Evolutionary conservation across 2,329 filamentous ascomycete species (phyloP).

Genomic region (Xylaria multiplex): DNA sequence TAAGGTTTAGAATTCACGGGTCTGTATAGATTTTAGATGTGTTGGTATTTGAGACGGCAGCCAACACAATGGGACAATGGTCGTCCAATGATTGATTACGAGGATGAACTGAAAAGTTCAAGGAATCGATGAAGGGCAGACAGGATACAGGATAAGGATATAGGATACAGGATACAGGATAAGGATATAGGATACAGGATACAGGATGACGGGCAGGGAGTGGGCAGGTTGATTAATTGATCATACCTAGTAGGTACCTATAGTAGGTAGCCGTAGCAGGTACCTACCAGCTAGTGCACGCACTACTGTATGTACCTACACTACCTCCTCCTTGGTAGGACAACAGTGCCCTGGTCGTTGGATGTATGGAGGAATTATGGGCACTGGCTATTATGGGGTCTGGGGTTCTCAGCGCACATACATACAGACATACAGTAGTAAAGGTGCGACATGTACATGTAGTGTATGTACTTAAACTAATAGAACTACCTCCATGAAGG

Average conservation of each 20-base stretch:
- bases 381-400: too few relatives aligned
- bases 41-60: slow-evolving; percentile 12
- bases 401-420: too few relatives aligned
- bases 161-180: slow-evolving; percentile 8
- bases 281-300: background rate
- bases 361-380: too few relatives aligned
- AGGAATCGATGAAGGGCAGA: slow-evolving; percentile 24
- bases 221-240: slow-evolving; percentile 28
- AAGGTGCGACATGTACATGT: too few relatives aligned
- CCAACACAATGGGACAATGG: slow-evolving; percentile 14
- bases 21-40: background rate
- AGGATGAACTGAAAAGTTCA: slow-evolving; percentile 17
- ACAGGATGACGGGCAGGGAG: slow-evolving; percentile 23
- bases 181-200: too few relatives aligned
- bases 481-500: too few relatives aligned
- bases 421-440: too few relatives aligned
- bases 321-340: background rate
- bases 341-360: too few relatives aligned
- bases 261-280: background rate
- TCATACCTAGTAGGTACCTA: background rate
- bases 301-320: too few relatives aligned
- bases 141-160: too few relatives aligned
- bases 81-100: slow-evolving; percentile 18
- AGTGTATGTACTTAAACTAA: too few relatives aligned
- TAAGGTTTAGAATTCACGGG: background rate